phyloP scores from a whole-genome alignment of 441 rosid genomes.

The Populus trichocarpa region DNA sequence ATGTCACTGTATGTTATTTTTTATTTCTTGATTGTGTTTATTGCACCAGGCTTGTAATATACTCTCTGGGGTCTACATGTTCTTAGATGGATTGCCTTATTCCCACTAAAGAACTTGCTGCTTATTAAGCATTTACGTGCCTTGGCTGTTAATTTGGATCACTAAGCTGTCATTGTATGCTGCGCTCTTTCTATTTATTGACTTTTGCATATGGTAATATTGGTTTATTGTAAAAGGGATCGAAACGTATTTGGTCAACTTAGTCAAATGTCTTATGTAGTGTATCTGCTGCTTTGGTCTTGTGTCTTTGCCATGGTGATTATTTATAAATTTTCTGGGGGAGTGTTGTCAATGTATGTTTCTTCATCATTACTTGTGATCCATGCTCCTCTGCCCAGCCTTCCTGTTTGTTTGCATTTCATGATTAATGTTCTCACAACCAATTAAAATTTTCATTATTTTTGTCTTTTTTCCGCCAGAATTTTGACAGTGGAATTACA shows the following conservation, averaged over 20 bases:
- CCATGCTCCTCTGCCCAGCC: not conserved
- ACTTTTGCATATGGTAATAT: not conserved
- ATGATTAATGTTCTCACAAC: not conserved
- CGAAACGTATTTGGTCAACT: not conserved
- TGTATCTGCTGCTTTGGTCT: not conserved
- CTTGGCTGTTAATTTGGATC: not conserved
- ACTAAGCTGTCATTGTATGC: not conserved
- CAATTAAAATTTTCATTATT: not conserved
- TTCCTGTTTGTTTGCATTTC: not conserved
- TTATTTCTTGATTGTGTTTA: not conserved
- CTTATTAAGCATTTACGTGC: not conserved
- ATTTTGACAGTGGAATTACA: slow-evolving; percentile 30
- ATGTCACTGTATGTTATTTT: not conserved
- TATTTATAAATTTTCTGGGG: not conserved
- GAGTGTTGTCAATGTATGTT: not conserved
- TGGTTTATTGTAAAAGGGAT: not conserved
- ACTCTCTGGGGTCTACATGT: not conserved
- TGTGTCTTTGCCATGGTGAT: not conserved
- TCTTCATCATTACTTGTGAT: not conserved
- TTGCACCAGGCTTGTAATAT: not conserved
- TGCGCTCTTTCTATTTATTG: not conserved
- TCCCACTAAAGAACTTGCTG: not conserved
- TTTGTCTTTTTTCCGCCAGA: slow-evolving; percentile 33
- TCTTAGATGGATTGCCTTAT: not conserved
- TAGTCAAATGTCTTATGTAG: not conserved